Conservation (phyloP, 257 asterid species). For the Penstemon davidsonii region DNA sequence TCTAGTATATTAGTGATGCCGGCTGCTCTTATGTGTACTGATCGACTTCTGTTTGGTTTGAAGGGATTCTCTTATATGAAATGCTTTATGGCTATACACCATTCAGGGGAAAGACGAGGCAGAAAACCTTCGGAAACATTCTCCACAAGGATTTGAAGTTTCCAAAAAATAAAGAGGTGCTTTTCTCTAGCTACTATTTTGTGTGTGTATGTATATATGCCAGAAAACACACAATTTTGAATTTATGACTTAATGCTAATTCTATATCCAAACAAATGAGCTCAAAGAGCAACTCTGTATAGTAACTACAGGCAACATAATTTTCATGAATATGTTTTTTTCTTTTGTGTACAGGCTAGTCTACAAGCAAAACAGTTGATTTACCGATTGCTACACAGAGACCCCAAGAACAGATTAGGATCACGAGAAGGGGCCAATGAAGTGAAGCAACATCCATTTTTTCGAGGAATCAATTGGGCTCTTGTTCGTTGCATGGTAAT, state of each 20-base stretch:
- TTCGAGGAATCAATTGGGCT: slow-evolving; percentile 92
- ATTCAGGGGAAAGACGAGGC: slow-evolving; percentile 97
- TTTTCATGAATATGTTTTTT: background rate
- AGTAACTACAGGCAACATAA: background rate
- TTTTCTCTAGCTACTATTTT: slow-evolving; percentile 19
- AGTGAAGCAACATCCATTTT: slow-evolving; percentile 85
- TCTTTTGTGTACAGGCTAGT: slow-evolving; percentile 58
- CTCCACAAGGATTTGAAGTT: slow-evolving; percentile 91
- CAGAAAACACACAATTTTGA: background rate
- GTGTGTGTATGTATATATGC: background rate
- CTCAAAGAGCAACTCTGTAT: too few relatives aligned
- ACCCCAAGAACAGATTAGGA: slow-evolving; percentile 90
- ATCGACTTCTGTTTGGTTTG: slow-evolving; percentile 19
- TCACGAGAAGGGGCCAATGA: slow-evolving; percentile 91
- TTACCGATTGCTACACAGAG: slow-evolving; percentile 84
- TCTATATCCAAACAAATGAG: too few relatives aligned
- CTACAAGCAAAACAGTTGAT: slow-evolving; percentile 87
- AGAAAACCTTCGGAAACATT: slow-evolving; percentile 84
- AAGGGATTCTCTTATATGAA: slow-evolving; percentile 89
- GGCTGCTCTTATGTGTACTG: background rate
- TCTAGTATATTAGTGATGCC: too few relatives aligned
- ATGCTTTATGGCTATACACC: slow-evolving; percentile 97
- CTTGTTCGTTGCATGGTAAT: slow-evolving; percentile 84
- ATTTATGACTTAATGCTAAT: background rate
- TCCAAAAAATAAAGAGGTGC: slow-evolving; percentile 77